These are phyloP conservation scores for Candida smagusa DNA, from an alignment of 1,139 yeast species.

Conservation along the genomic window DNA sequence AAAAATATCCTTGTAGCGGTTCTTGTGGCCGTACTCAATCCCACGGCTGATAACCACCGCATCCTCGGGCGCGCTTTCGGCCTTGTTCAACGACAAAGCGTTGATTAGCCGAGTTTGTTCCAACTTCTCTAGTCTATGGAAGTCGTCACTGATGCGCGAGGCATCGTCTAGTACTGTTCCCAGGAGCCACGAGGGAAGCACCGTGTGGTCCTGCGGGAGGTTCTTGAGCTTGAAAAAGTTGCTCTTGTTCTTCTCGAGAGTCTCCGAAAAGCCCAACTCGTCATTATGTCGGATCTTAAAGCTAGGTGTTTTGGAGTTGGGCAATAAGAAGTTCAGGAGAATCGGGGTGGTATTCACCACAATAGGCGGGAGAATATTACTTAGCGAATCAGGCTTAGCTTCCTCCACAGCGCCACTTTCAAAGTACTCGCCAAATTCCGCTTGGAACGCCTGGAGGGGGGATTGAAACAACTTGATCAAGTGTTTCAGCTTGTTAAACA, in stretches of 20 bases:
- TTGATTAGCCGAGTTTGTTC: conserved; percentile 32
- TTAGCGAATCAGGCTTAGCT: neutral
- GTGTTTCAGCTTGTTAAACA: conserved; percentile 22
- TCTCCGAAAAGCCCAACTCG: conserved; percentile 18
- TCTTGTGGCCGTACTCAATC: conserved; percentile 71
- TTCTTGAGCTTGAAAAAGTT: conserved; percentile 15
- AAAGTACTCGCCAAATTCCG: conserved; percentile 16
- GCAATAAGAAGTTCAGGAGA: conserved; percentile 28
- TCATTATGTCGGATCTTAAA: conserved; percentile 41
- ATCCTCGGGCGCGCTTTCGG: conserved; percentile 10
- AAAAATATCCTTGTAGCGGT: conserved; percentile 76
- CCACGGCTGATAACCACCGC: conserved; percentile 45
- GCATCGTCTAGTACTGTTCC: conserved; percentile 22
- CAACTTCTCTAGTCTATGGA: conserved; percentile 24
- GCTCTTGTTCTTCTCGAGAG: conserved; percentile 14
- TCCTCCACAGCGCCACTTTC: conserved; percentile 10
- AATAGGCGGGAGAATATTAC: conserved; percentile 10
- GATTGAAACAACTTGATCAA: conserved; percentile 30
- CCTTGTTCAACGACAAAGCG: conserved; percentile 21
- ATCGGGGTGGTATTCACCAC: conserved; percentile 22
- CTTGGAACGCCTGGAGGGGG: conserved; percentile 30
- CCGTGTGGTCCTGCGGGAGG: conserved; percentile 11
- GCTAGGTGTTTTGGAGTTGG: conserved; percentile 17
- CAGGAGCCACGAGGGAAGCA: conserved; percentile 34
- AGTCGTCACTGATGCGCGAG: conserved; percentile 25